Base-by-base conservation (phyloP, 352 stramenopile genomes). In the Plasmopara viticola region DNA sequence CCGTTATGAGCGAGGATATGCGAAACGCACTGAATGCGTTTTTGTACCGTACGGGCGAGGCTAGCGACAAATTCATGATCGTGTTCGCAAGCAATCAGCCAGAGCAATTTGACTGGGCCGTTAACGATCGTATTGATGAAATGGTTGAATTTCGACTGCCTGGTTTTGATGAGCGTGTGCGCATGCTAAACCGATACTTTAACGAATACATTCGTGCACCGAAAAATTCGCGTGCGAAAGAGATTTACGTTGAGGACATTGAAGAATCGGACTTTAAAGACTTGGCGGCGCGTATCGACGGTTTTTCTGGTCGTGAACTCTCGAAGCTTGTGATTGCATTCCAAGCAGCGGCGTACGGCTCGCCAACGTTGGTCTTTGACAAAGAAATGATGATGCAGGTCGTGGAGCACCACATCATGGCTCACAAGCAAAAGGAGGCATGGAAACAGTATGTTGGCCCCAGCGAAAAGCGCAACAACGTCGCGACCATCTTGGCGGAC, bases 21-120 rank as follows among this genome's bases (percentile, higher is more conserved):
- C 91, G 96, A 31, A 99, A 99, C 72, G 96, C 97, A 33, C 82
- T 99, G 20, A 99, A 99, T 66, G 97, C 97, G 42, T 98, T 99
- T 72, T 76, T 99, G 50, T 99, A 98, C 78, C 92, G 95, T 58
- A 99, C 97, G 20, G 97, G 95, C 33, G 90, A 95, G 42, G 92
- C 96, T 47, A 98, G 91, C 60, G 91, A 99, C 71, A 97, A 99
- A 68, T 99, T 99, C 69, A 99, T 99, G 96, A 97, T 99, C 62
- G 96, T 99, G 44, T 98, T 98, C 64, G 97, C 97, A 9, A 98
- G 91, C 66, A 99, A 99, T 79, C 92, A 98, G 74, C 96, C 97
- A 29, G 88, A 97, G 60, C 92, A 99, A 70, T 98, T 99, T 60
- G 97, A 99, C 67, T 96, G 87, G 76, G 97, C 97, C 41, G 96